Evolutionary conservation across 768 basidiomycete species (phyloP).

Genomic region (Boletus rubropictus): DNA sequence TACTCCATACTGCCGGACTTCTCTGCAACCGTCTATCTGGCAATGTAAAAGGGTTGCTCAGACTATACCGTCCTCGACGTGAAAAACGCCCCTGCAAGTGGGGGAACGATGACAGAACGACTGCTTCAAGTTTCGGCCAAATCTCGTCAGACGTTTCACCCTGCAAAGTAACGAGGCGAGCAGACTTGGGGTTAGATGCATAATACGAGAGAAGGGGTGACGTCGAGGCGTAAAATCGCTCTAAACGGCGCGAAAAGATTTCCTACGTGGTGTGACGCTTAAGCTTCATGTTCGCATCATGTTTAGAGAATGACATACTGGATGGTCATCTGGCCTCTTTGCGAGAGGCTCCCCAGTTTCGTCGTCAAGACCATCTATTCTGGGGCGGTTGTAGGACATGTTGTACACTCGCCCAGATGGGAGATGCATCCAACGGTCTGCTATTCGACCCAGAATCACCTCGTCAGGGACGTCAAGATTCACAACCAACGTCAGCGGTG

Average conservation of each 20-base stretch:
- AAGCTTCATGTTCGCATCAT: constrained; percentile 1
- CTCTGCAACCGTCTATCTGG: constrained; percentile 14
- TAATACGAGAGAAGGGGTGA: constrained; percentile 79
- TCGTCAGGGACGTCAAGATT: constrained; percentile 87
- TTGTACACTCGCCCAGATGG: constrained; percentile 90
- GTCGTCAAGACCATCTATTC: constrained; percentile 75
- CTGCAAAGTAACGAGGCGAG: constrained; percentile 50
- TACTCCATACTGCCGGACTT: constrained; percentile 14
- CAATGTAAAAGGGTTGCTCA: constrained; percentile 49
- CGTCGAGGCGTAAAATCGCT: constrained; percentile 73
- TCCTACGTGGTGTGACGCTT: constrained; percentile 43
- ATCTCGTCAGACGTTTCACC: constrained; percentile 84
- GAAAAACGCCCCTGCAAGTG: constrained; percentile 47
- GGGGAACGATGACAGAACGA: constrained; percentile 55
- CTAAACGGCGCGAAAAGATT: constrained; percentile 68
- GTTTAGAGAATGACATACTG: constrained; percentile 47
- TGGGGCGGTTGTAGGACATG: constrained; percentile 79
- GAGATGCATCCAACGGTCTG: constrained; percentile 85
- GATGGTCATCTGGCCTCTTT: constrained; percentile 86
- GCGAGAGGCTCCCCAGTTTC: constrained; percentile 81
- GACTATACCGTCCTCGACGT: constrained; percentile 43
- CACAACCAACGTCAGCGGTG: constrained; percentile 72
- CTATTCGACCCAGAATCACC: constrained; percentile 79
- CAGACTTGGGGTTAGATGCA: constrained; percentile 34
- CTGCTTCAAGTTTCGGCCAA: constrained; percentile 74